phyloP scores from a whole-genome alignment of 768 basidiomycete species.

The Podaxis rugospora region DNA sequence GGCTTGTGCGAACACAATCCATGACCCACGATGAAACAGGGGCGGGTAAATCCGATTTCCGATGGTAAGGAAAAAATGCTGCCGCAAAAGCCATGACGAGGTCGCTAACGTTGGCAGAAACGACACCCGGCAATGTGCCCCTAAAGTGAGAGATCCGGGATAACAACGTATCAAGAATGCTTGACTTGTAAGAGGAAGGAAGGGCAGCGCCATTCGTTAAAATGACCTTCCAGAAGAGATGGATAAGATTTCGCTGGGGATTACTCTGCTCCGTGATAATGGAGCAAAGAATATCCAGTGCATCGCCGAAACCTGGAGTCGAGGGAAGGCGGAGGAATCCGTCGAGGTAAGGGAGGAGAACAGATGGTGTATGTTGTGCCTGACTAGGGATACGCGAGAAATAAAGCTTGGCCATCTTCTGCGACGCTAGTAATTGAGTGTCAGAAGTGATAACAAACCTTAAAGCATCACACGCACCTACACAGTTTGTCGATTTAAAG shows the following conservation, averaged over 20 bases:
- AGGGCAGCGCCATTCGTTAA: constrained; percentile 23
- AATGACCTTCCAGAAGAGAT: constrained; percentile 38
- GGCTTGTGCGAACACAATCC: neutral
- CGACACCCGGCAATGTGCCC: too few species aligned
- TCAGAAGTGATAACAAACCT: neutral
- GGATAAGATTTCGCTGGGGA: constrained; percentile 18
- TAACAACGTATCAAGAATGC: constrained; percentile 31
- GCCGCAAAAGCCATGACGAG: constrained; percentile 1
- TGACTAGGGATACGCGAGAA: constrained; percentile 36
- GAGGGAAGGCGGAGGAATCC: constrained; percentile 24
- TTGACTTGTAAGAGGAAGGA: constrained; percentile 23
- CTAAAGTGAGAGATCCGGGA: constrained; percentile 23
- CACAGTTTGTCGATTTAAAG: neutral
- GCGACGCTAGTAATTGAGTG: neutral
- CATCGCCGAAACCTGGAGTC: neutral
- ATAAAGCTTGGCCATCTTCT: constrained; percentile 32
- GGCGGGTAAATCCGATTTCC: neutral
- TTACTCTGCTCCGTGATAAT: constrained; percentile 20
- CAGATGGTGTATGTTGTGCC: constrained; percentile 24
- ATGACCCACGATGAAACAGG: neutral
- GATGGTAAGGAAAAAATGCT: constrained; percentile 1
- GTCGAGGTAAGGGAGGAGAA: constrained; percentile 45
- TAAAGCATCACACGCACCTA: constrained; percentile 6
- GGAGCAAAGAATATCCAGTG: neutral
- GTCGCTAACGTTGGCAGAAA: neutral